Evolutionary conservation across 352 stramenopile species (phyloP), one percentile per base, ranked within the genome.

Genomic region (Pseudoperonospora humuli): DNA sequence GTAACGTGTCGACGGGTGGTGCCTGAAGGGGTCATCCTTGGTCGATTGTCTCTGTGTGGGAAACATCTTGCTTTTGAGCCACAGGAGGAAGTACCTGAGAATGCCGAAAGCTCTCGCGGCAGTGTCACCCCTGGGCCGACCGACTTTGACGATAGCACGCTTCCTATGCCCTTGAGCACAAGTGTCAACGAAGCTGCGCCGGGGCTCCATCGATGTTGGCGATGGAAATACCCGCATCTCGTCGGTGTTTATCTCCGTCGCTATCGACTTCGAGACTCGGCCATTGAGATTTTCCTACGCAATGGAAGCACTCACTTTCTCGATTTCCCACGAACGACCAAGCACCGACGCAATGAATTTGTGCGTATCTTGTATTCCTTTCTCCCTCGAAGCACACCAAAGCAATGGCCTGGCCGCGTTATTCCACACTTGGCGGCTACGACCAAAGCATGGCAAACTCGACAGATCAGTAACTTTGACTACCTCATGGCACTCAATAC

Each of bases 401-500:
- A 92, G 39, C 82, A 92, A 9, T 89, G 75, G 77, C 80, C 82
- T 1, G 75, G 73, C 1, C 68, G 74, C 14, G 50, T 66, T 0
- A 57, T 81, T 17, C 54, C 66, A 4, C 70, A 68, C 37, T 48
- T 91, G 6, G 49, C 56, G 1, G 31, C 65, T 0, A 84, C 65
- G 2, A 90, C 75, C 0, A 87, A 86, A 45, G 80, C 79, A 2
- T 94, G 82, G 82, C 79, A 92, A 49, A 78, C 61, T 29, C 70
- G 76, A 3, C 60, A 84, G 25, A 72, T 92, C 33, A 88, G 71
- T 26, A 94, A 94, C 19, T 99, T 97, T 47, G 96, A 98, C 38
- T 99, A 99, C 57, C 58, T 99, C 13, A 96, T 98, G 64, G 82
- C 94, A 21, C 62, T 97, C 4, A 97, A 97, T 42, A 96, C 84